Evolutionary conservation across 352 stramenopile species (phyloP).

Genomic region (Phytophthora megakarya): DNA sequence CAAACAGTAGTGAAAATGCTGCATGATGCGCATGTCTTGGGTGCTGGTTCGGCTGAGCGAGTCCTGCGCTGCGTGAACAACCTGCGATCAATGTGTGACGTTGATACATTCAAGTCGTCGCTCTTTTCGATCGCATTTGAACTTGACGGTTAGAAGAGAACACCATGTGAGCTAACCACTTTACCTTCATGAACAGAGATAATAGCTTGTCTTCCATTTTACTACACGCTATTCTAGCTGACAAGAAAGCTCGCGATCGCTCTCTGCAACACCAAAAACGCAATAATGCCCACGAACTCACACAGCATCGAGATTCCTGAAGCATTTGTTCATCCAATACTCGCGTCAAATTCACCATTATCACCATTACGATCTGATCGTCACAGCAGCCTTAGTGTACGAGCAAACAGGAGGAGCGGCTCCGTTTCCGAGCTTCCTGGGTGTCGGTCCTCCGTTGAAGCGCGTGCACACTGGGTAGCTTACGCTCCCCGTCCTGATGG

Average conservation of each 20-base stretch:
- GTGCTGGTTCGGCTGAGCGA: constrained; percentile 25
- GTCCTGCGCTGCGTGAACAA: constrained; percentile 43
- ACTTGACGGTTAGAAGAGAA: constrained; percentile 20
- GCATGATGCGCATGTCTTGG: constrained; percentile 41
- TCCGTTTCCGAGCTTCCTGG: constrained; percentile 37
- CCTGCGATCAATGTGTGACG: constrained; percentile 42
- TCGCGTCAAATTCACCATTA: constrained; percentile 1
- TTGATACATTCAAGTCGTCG: constrained; percentile 47
- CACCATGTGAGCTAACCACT: constrained; percentile 10
- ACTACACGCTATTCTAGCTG: constrained; percentile 40
- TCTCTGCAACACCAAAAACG: constrained; percentile 33
- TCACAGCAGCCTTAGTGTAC: constrained; percentile 36
- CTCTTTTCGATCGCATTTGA: constrained; percentile 67
- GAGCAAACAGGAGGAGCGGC: constrained; percentile 32
- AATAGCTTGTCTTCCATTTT: constrained; percentile 38
- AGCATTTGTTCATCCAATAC: constrained; percentile 20
- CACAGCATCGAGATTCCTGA: background rate
- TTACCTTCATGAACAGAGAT: constrained; percentile 34
- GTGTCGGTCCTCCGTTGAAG: constrained; percentile 38
- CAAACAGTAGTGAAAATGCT: constrained; percentile 62
- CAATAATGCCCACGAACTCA: constrained; percentile 24
- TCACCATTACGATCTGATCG: constrained; percentile 22
- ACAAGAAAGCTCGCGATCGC: constrained; percentile 33
- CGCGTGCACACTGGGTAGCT: constrained; percentile 37
- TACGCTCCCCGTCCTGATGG: constrained; percentile 34